Evolutionary conservation across 495 filamentous ascomycete species (phyloP), one percentile per base, ranked within the genome.

Genomic region (Delitschia confertaspora): DNA sequence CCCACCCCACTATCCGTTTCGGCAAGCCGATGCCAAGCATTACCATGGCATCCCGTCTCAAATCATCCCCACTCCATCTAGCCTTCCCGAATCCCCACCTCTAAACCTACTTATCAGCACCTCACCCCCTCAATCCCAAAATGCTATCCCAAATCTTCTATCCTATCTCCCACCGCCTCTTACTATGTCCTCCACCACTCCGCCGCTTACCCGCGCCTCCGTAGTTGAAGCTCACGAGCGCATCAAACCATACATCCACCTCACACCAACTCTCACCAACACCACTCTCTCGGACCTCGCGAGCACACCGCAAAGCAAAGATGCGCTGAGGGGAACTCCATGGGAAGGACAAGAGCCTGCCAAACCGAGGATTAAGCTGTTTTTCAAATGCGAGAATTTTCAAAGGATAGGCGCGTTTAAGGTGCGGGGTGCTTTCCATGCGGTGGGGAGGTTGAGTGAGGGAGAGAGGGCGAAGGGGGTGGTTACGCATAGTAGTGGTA

Each of bases 361-460:
- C 8, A 62, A 55, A 7, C 85, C 87, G 0, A 74, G 65, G 20
- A 70, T 95, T 25, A 72, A 75, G 5, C 72, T 98, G 48, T 88
- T 82, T 65, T 94, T 98, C 74, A 98, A 98, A 67, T 94, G 87
- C 65, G 89, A 98, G 69, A 95, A 95, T 65, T 72, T 80, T 25
- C 89, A 95, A 66, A 79, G 77, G 33, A 80, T 91, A 38, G 91
- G 89, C 41, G 89, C 89, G 11, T 98, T 98, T 68, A 98, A 98
- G 67, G 79, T 78, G 14, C 69, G 89, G 0, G 89, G 89, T 2
- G 89, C 91, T 1, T 93, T 93, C 50, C 86, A 95, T 67, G 89
- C 89, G 2, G 58, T 98, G 31, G 68, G 78, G 37, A 60, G 82
- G n/a, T 61, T 98, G 48, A 14, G 38, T 2, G 44, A 52, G 16